Evolutionary conservation across 2,329 filamentous ascomycete species (phyloP), one percentile per base, ranked within the genome.

Genomic region (Beauveria bassiana): DNA sequence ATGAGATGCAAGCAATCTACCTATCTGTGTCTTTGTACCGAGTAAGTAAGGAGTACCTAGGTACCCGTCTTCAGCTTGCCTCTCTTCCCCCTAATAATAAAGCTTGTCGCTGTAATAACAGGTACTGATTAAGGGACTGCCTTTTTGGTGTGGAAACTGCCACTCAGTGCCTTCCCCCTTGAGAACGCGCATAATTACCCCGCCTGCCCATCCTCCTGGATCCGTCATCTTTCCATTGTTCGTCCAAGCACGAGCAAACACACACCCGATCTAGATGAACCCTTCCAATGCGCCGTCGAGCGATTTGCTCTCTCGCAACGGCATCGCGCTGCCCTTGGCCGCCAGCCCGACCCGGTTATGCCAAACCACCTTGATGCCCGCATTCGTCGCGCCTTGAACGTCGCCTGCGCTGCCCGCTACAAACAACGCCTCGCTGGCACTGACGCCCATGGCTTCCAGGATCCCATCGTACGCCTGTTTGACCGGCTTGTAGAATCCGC

Each of bases 371-470:
- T 54, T 70, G 73, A 77, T 76, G 0, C 75, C 75, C 1, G 69
- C 73, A 1, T 67, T 63, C 0, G 70, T 70, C 1, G 75, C 75
- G 3, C 75, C 74, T 26, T 73, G 64, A 0, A 77, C 73, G 64
- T 77, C 75, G 3, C 73, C 73, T 1, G 72, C 70, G 51, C 75
- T 78, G 6, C 75, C 74, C 0, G 74, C 74, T 26, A 76, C 72
- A 51, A 75, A 76, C 22, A 75, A 49, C 1, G 67, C 69, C 16
- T 75, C 70, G 1, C 61, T 43, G 0, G 68, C 65, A 0, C 65
- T 62, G 0, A 75, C 63, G 0, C 66, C 68, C 47, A 75, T 62
- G 16, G 40, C 53, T 1, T 64, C 62, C 3, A 77, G 61, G 4
- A 74, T 67, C 4, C 66, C 68, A 3, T 67, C 47, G 53, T 77